These are phyloP conservation scores for Dryas octopetala DNA, from an alignment of 306 rosid genomes.

Conservation along the genomic window DNA sequence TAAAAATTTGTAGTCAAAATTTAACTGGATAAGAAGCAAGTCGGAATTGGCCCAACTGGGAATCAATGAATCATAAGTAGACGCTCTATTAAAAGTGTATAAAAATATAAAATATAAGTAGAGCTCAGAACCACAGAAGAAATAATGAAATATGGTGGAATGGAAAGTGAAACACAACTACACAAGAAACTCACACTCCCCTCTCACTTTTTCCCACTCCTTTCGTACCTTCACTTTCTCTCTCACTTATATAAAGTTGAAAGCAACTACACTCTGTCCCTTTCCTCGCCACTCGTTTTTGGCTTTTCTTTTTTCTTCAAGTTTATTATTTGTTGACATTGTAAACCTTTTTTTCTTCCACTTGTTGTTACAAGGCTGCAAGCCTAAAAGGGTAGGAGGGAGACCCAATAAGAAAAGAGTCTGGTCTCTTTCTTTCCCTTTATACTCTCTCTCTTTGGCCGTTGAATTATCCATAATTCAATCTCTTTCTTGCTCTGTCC, in stretches of 20 bases:
- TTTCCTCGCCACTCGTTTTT: constrained; percentile 43
- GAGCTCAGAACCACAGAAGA: not conserved
- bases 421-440: not conserved
- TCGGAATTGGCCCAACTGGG: too few relatives aligned
- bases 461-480: constrained; percentile 8
- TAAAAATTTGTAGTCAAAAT: too few relatives aligned
- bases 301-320: not conserved
- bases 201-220: not conserved
- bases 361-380: constrained; percentile 10
- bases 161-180: constrained; percentile 17
- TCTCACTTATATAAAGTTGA: constrained; percentile 12
- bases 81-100: too few relatives aligned
- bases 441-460: not conserved
- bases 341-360: not conserved
- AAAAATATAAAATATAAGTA: not conserved
- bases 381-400: constrained; percentile 21
- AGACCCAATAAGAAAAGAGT: constrained; percentile 12
- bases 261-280: constrained; percentile 39
- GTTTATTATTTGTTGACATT: not conserved
- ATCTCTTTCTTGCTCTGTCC: not conserved
- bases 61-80: too few relatives aligned
- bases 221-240: not conserved
- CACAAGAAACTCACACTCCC: not conserved
- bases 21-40: too few relatives aligned
- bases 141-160: not conserved